Evolutionary conservation across 345 rosid species (phyloP), one percentile per base, ranked within the genome.

Genomic region (Mangifera indica): DNA sequence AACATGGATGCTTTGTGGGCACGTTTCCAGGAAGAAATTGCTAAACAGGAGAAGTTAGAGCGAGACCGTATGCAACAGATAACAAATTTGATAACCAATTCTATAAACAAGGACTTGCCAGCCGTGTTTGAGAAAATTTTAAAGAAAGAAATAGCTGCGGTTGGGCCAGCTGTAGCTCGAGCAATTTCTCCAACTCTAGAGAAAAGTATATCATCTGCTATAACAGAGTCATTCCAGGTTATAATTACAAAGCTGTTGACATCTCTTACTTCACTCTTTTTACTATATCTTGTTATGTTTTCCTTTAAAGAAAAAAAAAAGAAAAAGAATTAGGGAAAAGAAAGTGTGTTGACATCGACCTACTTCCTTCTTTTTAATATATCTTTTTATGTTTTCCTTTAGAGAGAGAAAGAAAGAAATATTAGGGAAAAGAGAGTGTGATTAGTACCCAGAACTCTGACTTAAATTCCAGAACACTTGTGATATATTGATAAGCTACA

Each of bases 141-240:
- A 56, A 89, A 87, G 84, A 87, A 86, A 80, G 94, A 89, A 78
- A 78, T 84, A 52, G 62, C 88, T 67, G 73, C 84, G 21, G 76
- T 82, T 78, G 90, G 86, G 24, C 81, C 86, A 58, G 71, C 75
- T 71, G 80, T 84, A 49, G 88, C 69, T 66, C 90, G 94, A 53
- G 73, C 85, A 48, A 22, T 83, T 17, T 72, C 86, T 69, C 94
- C 92, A 14, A 70, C 76, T 54, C 63, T 89, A 14, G 92, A 89
- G 76, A 89, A 89, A 71, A 72, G 82, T 74, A 76, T 86, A 59
- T 82, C 90, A 64, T 83, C 87, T 7, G 83, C 85, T 66, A 84
- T 87, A 71, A 57, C 79, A 3, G 94, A 89, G 81, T 86, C 90
- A 54, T 86, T 89, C 88, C 92, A 87, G 94, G 94, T 87, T 63